These are phyloP conservation scores for Lithocarpus polystachyus DNA, from an alignment of 306 rosid genomes.

Conservation along the genomic window DNA sequence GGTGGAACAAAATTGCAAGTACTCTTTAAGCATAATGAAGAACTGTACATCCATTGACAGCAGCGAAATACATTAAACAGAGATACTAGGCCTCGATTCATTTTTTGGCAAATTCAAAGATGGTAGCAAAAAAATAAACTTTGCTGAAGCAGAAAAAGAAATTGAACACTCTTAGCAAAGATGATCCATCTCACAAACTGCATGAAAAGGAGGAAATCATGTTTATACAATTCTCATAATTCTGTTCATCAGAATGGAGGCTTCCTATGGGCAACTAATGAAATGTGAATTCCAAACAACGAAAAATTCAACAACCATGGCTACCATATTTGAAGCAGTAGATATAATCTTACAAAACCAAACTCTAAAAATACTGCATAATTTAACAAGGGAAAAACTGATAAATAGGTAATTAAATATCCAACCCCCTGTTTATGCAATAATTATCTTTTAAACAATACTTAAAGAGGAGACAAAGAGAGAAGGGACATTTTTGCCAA, in stretches of 20 bases:
- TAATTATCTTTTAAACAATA: no score
- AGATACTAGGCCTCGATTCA: not conserved
- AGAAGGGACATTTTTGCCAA: no score
- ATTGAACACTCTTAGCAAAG: not conserved
- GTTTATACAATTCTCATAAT: no score
- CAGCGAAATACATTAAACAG: slow-evolving; percentile 14
- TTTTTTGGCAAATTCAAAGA: not conserved
- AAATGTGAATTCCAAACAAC: not conserved
- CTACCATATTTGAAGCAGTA: not conserved
- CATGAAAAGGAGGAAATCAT: not conserved
- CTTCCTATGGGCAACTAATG: not conserved
- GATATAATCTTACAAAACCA: not conserved
- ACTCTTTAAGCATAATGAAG: slow-evolving; percentile 11
- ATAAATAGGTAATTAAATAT: not conserved
- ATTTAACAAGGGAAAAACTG: not conserved
- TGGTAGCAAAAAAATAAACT: not conserved
- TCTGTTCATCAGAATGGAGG: not conserved
- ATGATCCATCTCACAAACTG: not conserved
- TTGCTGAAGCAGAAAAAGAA: not conserved
- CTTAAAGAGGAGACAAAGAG: no score
- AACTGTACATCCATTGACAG: slow-evolving; percentile 37
- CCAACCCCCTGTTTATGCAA: not conserved
- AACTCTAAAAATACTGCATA: not conserved
- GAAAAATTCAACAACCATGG: no score
- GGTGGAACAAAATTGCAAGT: slow-evolving; percentile 17